Evolutionary conservation across 108 stramenopile species (phyloP).

Genomic region (Cyclostephanos invisitatus): DNA sequence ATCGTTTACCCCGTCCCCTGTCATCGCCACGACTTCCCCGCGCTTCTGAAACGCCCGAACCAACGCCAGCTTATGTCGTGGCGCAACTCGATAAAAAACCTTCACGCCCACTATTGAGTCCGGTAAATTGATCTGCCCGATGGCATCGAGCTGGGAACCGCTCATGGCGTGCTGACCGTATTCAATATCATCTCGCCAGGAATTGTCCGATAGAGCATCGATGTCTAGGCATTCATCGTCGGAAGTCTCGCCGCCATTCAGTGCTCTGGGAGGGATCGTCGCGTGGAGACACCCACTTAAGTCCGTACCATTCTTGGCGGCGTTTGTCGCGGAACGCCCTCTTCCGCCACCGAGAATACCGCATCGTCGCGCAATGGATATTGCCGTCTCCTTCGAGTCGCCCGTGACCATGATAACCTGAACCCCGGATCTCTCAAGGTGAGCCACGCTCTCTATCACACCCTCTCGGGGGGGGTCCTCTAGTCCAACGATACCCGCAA

Average conservation of each 20-base stretch:
- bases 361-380: conserved; percentile 88
- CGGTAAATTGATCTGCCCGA: conserved; percentile 62
- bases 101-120: conserved; percentile 75
- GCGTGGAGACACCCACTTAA: neutral
- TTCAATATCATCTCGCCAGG: conserved; percentile 41
- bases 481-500: conserved; percentile 92
- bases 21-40: conserved; percentile 97
- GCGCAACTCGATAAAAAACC: conserved; percentile 95
- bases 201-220: conserved; percentile 30
- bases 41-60: conserved; percentile 89
- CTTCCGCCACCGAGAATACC: conserved; percentile 73
- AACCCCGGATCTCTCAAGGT: conserved; percentile 82
- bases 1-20: conserved; percentile 98
- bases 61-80: conserved; percentile 93
- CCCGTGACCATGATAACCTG: conserved; percentile 97
- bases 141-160: conserved; percentile 79
- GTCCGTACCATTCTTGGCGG: neutral
- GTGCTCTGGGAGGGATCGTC: neutral
- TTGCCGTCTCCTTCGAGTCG: conserved; percentile 93
- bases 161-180: conserved; percentile 58
- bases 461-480: conserved; percentile 93
- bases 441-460: conserved; percentile 74
- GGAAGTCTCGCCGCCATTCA: conserved; percentile 32
- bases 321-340: conserved; percentile 6
- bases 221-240: conserved; percentile 33